phyloP scores from a whole-genome alignment of 495 filamentous ascomycete genomes.

The Penicillium taxi region DNA sequence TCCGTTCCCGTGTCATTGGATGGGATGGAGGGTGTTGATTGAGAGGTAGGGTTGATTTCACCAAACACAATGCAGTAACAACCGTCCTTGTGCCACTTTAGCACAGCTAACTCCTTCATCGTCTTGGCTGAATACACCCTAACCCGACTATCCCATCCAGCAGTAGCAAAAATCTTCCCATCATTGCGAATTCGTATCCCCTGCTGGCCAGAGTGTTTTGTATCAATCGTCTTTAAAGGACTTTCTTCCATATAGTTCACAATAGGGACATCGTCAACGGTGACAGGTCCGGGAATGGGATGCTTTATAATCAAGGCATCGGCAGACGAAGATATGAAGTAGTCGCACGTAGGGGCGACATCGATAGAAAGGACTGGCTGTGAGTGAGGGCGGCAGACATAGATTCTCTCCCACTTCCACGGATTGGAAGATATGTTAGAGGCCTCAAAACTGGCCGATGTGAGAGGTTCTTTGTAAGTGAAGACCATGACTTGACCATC shows the following conservation, averaged over 20 bases:
- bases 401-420: conserved; percentile 55
- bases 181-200: conserved; percentile 69
- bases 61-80: conserved; percentile 84
- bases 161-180: conserved; percentile 77
- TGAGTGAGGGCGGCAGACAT: conserved; percentile 59
- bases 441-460: conserved; percentile 5
- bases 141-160: conserved; percentile 80
- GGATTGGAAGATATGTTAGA: conserved; percentile 3
- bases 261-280: conserved; percentile 7
- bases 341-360: conserved; percentile 46
- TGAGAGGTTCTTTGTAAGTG: conserved; percentile 23
- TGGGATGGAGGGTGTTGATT: not conserved
- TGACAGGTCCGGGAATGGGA: conserved; percentile 37
- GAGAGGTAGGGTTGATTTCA: conserved; percentile 19
- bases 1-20: no score
- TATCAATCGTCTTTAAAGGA: conserved; percentile 56
- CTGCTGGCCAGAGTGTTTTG: conserved; percentile 88
- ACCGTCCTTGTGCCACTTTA: conserved; percentile 92
- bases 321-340: conserved; percentile 76
- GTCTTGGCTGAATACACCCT: conserved; percentile 75
- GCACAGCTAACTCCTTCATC: conserved; percentile 81
- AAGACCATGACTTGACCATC: conserved; percentile 65
- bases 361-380: conserved; percentile 83
- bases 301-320: conserved; percentile 63
- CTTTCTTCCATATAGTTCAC: conserved; percentile 17